Evolutionary conservation across 768 basidiomycete species (phyloP), one percentile per base, ranked within the genome.

Genomic region (Termitomyces sp.): DNA sequence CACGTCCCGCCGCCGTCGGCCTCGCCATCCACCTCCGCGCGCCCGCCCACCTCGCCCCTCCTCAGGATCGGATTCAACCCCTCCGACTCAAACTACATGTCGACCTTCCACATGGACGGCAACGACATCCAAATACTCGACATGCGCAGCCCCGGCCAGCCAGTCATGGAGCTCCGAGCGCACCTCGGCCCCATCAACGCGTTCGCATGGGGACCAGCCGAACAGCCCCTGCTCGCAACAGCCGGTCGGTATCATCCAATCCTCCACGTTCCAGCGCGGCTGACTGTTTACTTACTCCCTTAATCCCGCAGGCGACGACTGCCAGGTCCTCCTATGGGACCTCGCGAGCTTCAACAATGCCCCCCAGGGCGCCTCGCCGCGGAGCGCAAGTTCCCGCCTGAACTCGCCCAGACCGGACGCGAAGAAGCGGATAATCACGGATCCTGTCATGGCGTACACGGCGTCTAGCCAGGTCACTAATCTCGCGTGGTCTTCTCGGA

Each of bases 21-120:
- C 9, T 84, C 87, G 9, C 75, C 83, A 13, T 82, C 86, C 9
- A 64, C 82, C 5, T 77, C 81, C 20, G 82, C 85, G 10, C 83
- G 89, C 6, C 90, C 86, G 22, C 86, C 83, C 7, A 88, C 92
- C 1, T 89, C 90, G 10, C 89, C 92, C 10, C 77, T 97, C 20
- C 78, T 96, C 12, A 80, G 94, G 45, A 90, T 96, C 58, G 89
- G 89, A 26, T 96, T 96, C 77, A 94, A 93, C 66, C 94, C 95
- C 0, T 81, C 85, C 7, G 88, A 91, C 71, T 89, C 94, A 16
- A 94, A 97, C 64, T 97, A 96, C 70, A 91, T 99, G 84, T 92
- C 94, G 13, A 96, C 94, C 2, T 97, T 98, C 72, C 96, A 98
- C 66, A 88, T 93, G 81, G 94, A 97, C 67, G 91, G 92, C 50